Conservation (phyloP, 306 rosid genomes). For the Ceratonia siliqua region DNA sequence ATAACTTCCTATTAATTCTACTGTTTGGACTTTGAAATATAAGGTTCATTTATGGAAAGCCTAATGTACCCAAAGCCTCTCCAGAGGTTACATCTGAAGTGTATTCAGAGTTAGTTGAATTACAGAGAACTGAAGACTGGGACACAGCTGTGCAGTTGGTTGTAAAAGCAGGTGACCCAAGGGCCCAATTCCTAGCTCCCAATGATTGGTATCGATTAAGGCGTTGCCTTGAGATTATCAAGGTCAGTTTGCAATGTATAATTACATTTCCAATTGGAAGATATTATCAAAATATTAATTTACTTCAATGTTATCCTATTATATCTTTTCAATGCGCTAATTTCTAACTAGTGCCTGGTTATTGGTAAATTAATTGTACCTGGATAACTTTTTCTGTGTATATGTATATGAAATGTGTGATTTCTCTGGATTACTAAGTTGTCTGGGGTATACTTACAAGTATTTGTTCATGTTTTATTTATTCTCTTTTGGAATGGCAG, state of each 20-base stretch:
- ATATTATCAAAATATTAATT: not conserved
- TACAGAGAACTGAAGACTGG: slow-evolving; percentile 72
- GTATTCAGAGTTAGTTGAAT: slow-evolving; percentile 57
- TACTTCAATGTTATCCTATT: slow-evolving; percentile 21
- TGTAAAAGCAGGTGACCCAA: slow-evolving; percentile 84
- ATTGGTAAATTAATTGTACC: slow-evolving; percentile 1
- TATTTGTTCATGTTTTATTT: slow-evolving; percentile 31
- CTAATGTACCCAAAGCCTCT: slow-evolving; percentile 88
- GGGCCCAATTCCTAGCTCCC: slow-evolving; percentile 58
- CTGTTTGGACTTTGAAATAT: slow-evolving; percentile 29
- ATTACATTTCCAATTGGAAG: slow-evolving; percentile 1
- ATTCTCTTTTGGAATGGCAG: slow-evolving; percentile 65
- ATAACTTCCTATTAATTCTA: slow-evolving; percentile 4
- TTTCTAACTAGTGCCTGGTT: slow-evolving; percentile 4
- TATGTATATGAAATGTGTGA: slow-evolving; percentile 12
- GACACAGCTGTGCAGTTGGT: slow-evolving; percentile 85
- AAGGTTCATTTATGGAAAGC: slow-evolving; percentile 92
- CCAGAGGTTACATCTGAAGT: slow-evolving; percentile 63
- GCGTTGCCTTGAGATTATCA: slow-evolving; percentile 85
- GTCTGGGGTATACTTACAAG: slow-evolving; percentile 20
- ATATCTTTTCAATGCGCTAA: slow-evolving; percentile 17
- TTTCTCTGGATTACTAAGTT: slow-evolving; percentile 23
- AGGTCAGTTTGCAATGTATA: slow-evolving; percentile 50
- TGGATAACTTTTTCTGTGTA: not conserved
- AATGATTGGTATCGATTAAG: slow-evolving; percentile 91